A percentile compares a stretch with the other conserved stretches of the same genome.
These are phyloP conservation scores for Emmonsiellopsis sp. DNA, from an alignment of 2,329 filamentous ascomycete species.

Conservation along the genomic window DNA sequence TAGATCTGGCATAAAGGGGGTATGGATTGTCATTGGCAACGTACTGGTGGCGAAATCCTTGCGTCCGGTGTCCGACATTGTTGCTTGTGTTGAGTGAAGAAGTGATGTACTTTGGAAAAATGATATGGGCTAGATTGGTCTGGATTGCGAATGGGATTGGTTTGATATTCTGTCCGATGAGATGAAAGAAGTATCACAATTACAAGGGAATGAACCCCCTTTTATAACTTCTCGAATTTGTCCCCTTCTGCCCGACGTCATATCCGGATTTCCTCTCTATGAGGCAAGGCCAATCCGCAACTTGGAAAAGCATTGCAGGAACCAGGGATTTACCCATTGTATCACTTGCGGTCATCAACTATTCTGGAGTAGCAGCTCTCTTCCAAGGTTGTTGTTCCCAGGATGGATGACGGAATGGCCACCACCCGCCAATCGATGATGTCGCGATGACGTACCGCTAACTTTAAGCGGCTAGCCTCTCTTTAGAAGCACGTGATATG, in stretches of 20 bases:
- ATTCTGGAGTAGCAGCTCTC: too few species aligned
- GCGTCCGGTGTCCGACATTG: constrained; percentile 54
- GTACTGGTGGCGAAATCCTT: constrained; percentile 50
- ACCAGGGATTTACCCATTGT: too few species aligned
- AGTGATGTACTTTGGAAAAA: not conserved
- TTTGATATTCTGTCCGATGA: not conserved
- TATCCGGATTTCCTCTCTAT: not conserved
- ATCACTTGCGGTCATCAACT: too few species aligned
- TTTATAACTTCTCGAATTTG: not conserved
- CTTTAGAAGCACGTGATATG: not conserved
- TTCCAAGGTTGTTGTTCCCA: too few species aligned
- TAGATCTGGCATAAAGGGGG: not conserved
- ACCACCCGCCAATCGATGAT: not conserved
- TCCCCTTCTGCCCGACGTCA: not conserved
- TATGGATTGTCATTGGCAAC: constrained; percentile 9
- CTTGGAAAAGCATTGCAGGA: too few species aligned
- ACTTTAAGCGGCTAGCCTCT: not conserved
- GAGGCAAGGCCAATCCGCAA: not conserved
- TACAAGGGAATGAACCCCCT: too few species aligned
- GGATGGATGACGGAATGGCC: too few species aligned
- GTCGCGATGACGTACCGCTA: not conserved
- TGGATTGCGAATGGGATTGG: not conserved
- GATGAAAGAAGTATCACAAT: not conserved
- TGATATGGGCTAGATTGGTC: not conserved
- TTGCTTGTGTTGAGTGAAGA: constrained; percentile 15